Evolutionary conservation across 257 asterid species (phyloP).

Genomic region (Nicotiana attenuata): DNA sequence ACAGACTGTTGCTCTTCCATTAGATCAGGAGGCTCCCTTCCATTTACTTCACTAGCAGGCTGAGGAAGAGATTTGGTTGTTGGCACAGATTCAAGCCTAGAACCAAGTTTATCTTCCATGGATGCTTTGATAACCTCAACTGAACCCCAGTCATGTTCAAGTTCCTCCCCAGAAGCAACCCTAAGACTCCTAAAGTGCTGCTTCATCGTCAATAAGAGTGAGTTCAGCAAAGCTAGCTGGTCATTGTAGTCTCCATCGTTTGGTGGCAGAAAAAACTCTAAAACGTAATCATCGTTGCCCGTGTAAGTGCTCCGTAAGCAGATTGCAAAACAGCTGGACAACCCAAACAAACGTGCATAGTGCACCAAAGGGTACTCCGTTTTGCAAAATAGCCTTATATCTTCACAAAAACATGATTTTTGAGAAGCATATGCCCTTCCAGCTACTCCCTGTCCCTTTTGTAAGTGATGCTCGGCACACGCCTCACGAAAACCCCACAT

Average conservation of each 20-base stretch:
- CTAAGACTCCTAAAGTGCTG: constrained; percentile 72
- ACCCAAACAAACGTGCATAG: constrained; percentile 76
- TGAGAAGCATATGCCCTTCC: constrained; percentile 76
- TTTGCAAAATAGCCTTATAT: constrained; percentile 68
- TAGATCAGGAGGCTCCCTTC: constrained; percentile 35
- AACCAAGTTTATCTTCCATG: constrained; percentile 35
- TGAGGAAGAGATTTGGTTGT: constrained; percentile 35
- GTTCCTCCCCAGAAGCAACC: constrained; percentile 80
- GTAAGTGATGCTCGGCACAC: constrained; percentile 87
- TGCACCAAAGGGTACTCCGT: constrained; percentile 90
- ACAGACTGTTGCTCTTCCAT: constrained; percentile 29
- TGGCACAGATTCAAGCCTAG: constrained; percentile 30
- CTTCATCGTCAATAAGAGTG: constrained; percentile 66
- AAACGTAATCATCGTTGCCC: constrained; percentile 71
- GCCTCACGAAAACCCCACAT: constrained; percentile 92
- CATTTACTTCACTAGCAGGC: constrained; percentile 30
- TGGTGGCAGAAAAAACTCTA: constrained; percentile 73
- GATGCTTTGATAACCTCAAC: constrained; percentile 58
- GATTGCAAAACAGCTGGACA: constrained; percentile 69
- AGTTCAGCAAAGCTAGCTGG: constrained; percentile 54
- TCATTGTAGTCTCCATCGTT: constrained; percentile 34
- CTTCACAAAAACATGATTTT: constrained; percentile 57
- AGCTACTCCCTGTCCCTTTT: constrained; percentile 86
- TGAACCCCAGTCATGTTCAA: constrained; percentile 63
- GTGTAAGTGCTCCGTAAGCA: constrained; percentile 74